Percentiles rank a stretch among this genome's conserved stretches.
phyloP scores from a whole-genome alignment of 345 rosid species.

The Hevea brasiliensis region DNA sequence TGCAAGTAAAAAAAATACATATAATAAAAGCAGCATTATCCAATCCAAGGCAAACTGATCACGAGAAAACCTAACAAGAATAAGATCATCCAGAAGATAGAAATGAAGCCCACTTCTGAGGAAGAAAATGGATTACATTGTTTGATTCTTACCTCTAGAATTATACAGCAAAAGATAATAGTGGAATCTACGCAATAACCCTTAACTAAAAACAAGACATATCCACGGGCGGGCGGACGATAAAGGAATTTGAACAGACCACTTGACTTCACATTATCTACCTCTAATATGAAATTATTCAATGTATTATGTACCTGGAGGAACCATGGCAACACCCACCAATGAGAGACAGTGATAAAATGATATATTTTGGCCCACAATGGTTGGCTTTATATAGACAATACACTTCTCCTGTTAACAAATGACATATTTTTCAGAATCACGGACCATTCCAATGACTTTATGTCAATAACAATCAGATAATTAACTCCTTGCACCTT shows the following conservation, averaged over 20 bases:
- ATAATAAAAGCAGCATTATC: not conserved
- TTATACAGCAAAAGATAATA: not conserved
- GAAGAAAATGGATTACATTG: not conserved
- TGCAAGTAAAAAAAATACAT: not conserved
- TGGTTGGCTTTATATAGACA: not conserved
- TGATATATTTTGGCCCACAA: not conserved
- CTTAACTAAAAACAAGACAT: not conserved
- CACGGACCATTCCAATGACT: not conserved
- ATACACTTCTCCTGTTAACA: not conserved
- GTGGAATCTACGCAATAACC: not conserved
- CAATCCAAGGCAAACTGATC: not conserved
- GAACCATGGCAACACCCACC: not conserved
- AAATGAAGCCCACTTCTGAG: not conserved
- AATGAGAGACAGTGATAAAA: not conserved
- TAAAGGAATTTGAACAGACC: constrained; percentile 1
- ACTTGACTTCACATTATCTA: not conserved
- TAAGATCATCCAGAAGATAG: too few relatives aligned
- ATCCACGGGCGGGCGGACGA: too few relatives aligned
- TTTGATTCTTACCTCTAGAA: not conserved
- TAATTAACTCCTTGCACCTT: not conserved
- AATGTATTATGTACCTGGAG: not conserved
- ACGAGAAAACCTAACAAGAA: not conserved
- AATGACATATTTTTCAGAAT: not conserved
- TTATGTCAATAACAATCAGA: not conserved
- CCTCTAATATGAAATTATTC: not conserved